Evolutionary conservation across 176 grass and related monocot genomes (phyloP), one percentile per base, ranked within the genome.

Genomic region (Oryza australiensis): DNA sequence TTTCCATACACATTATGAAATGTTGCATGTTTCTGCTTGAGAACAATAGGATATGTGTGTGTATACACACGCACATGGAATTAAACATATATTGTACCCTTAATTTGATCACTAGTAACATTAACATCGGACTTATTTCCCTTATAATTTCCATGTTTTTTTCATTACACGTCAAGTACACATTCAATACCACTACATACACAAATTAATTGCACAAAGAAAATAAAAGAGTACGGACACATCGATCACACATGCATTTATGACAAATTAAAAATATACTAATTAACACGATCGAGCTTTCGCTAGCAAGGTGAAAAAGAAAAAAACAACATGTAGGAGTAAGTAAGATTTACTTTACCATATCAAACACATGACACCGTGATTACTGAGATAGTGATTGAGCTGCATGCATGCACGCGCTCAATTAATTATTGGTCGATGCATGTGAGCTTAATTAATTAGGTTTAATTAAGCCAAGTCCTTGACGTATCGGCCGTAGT

Each of bases 401-500:
- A 55, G 49, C 15, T 22, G 49, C 49, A 55, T 53, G 35, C 35
- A 37, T 40, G 16, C 13, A 20, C 48, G 0, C 5, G 3, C 12
- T 51, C 4, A 51, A 22, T 2, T 55, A 55, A 55, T 0, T 55
- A 18, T 55, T 55, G 49, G 49, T 55, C 22, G 49, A 55, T 55
- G n/a, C n/a, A n/a, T n/a, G 0, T 7, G 49, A 22, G 18, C 0
- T 1, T 49, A 49, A 16, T 49, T 15, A 46, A 14, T 11, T 14
- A 51, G n/a, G n/a, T n/a, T 49, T 15, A 46, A 14, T 22, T 26
- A 82, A 35, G 59, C 80, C 27, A 62, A 83, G 20, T 64, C 3
- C 70, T 64, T 66, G 71, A 83, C 14, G 9, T 27, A 37, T 43
- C 43, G 18, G 30, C 81, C 48, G 42, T 66, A 75, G 62, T 51